Evolutionary conservation across 2,329 filamentous ascomycete genomes (phyloP), one percentile per base, ranked within the genome.

Genomic region (Huntiella moniliformis): DNA sequence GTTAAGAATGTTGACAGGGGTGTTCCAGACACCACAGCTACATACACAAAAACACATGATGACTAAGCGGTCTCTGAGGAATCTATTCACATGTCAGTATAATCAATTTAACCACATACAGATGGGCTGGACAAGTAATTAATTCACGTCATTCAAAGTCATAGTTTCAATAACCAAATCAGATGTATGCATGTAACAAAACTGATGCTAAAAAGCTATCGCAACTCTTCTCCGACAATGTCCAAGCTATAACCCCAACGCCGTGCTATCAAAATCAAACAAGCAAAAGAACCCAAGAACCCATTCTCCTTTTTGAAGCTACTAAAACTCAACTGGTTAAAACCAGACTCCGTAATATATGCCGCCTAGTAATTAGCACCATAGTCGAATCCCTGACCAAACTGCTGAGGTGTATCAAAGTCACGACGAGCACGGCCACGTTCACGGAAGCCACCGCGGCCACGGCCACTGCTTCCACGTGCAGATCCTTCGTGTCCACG

Each of bases 381-480:
- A 38, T 49, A 49, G 36, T 49, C 47, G 22, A 49, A 49, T 8
- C 47, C 47, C 22, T 49, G 47, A 7, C 47, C 44, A 44, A 46
- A 49, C 40, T 49, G 47, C 16, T 49, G 47, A 10, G 47, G 47
- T 11, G 47, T 49, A 34, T 49, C 47, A 46, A 49, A 49, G 31
- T 49, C 47, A 10, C 47, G 40, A 18, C 47, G 44, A 11, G 47
- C 38, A 15, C 47, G 38, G 10, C 43, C 47, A 13, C 47, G 43
- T 32, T 49, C 47, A 11, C 47, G 44, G 44, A 49, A 49, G 5
- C 44, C 43, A 22, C 47, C 44, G 5, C 48, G 40, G 3, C 48
- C 45, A 32, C 48, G 48, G 12, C 48, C 44, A 34, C 48, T 45
- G n/a, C 46, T 32, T 12, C 40, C 28, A 12, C 41, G 18, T 32